phyloP scores from a whole-genome alignment of 2,329 filamentous ascomycete genomes.

The Metarhizium robertsii region DNA sequence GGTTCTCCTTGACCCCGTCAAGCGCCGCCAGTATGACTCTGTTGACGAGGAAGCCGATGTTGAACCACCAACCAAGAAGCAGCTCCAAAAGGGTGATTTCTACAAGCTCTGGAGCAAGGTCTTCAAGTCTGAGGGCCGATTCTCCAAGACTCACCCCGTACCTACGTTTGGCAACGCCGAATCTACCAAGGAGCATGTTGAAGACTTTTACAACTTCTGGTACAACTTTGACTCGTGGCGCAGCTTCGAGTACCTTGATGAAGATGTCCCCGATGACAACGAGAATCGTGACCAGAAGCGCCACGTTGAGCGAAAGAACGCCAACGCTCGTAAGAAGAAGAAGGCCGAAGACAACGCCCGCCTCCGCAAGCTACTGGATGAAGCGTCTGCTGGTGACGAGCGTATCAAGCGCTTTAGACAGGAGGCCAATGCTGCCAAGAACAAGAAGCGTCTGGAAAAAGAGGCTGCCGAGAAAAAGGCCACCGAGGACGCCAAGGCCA shows the following conservation, averaged over 20 bases:
- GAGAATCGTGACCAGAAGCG: constrained; percentile 99
- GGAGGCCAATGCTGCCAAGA: constrained; percentile 85
- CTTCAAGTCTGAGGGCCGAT: constrained; percentile 86
- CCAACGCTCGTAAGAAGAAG: constrained; percentile 96
- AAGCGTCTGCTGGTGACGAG: constrained; percentile 75
- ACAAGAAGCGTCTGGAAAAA: constrained; percentile 84
- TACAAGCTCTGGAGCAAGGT: constrained; percentile 91
- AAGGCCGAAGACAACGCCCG: constrained; percentile 96
- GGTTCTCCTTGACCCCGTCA: constrained; percentile 81
- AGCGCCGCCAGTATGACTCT: constrained; percentile 91
- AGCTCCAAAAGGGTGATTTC: constrained; percentile 75
- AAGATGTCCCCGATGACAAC: constrained; percentile 97
- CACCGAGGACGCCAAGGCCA: constrained; percentile 73
- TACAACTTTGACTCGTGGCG: constrained; percentile 99
- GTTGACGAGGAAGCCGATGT: constrained; percentile 92
- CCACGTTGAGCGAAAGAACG: constrained; percentile 96
- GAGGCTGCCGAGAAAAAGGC: constrained; percentile 86
- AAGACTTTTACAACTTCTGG: constrained; percentile 98
- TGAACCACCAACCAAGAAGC: constrained; percentile 87
- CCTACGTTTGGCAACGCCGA: constrained; percentile 79
- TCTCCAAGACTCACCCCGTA: constrained; percentile 85
- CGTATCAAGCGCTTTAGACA: constrained; percentile 97
- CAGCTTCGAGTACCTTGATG: constrained; percentile 94
- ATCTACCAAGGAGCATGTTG: constrained; percentile 79
- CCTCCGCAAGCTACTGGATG: constrained; percentile 82